Percentiles rank a stretch among this genome's conserved stretches.
Conservation (phyloP, 2,329 filamentous ascomycete species). For the Penicillium decumbens region DNA sequence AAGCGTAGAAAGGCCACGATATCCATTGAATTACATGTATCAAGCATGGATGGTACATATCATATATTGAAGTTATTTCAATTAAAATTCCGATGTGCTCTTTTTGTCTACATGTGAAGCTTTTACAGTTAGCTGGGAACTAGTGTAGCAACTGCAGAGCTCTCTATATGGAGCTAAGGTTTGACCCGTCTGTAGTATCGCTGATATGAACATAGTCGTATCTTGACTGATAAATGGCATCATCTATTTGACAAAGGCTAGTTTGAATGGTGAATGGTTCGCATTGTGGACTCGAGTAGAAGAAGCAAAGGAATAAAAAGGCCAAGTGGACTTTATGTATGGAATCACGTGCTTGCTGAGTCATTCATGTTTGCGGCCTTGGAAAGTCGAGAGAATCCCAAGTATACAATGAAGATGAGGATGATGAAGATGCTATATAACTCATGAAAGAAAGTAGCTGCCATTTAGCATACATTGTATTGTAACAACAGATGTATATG, state of each 20-base stretch:
- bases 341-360: not conserved
- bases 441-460: too few species aligned
- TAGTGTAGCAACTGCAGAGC: not conserved
- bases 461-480: too few species aligned
- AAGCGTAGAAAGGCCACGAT: slow-evolving; percentile 6
- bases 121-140: not conserved
- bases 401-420: too few species aligned
- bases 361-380: not conserved
- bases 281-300: not conserved
- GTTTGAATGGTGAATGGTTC: not conserved
- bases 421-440: too few species aligned
- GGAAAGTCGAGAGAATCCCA: too few species aligned
- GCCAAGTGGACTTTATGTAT: not conserved
- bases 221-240: not conserved
- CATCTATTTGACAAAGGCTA: not conserved
- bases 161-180: not conserved
- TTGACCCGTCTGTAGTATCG: not conserved
- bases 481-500: not conserved
- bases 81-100: not conserved
- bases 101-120: not conserved
- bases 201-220: not conserved
- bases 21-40: not conserved
- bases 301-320: not conserved
- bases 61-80: too few species aligned
- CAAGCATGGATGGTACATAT: not conserved